A percentile compares a stretch with the other conserved stretches of the same genome.
phyloP scores from a whole-genome alignment of 768 basidiomycete species.

The Cystobasidium tubakii region DNA sequence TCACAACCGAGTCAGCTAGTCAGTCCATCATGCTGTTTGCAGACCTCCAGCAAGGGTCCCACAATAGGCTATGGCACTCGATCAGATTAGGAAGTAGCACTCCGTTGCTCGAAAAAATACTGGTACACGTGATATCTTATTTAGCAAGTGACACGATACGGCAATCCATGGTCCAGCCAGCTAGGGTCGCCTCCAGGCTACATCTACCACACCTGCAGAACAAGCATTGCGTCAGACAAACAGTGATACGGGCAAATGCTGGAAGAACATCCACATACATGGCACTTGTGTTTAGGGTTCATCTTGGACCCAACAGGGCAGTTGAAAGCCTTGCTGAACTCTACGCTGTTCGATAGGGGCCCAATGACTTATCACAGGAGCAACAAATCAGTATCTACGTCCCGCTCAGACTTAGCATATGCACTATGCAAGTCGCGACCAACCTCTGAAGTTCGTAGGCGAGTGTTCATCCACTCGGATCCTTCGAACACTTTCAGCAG shows the following conservation, averaged over 20 bases:
- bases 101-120: too few species aligned
- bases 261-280: conserved; percentile 35
- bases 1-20: too few species aligned
- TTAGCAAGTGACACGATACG: too few species aligned
- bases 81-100: too few species aligned
- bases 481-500: conserved; percentile 35
- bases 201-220: conserved; percentile 6
- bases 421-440: neutral
- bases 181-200: too few species aligned
- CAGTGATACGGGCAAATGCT: too few species aligned
- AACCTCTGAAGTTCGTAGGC: conserved; percentile 32
- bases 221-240: too few species aligned
- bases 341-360: conserved; percentile 41
- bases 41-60: too few species aligned
- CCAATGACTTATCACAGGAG: conserved; percentile 35
- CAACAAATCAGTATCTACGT: neutral
- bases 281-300: conserved; percentile 42
- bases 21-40: too few species aligned
- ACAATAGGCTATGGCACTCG: too few species aligned
- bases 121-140: too few species aligned
- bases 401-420: neutral
- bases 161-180: too few species aligned
- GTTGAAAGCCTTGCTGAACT: conserved; percentile 43
- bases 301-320: conserved; percentile 38
- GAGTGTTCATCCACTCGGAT: conserved; percentile 35